These are phyloP conservation scores for Rhizopus delemar DNA, from an alignment of 371 early-diverging fungal species.

Conservation along the genomic window DNA sequence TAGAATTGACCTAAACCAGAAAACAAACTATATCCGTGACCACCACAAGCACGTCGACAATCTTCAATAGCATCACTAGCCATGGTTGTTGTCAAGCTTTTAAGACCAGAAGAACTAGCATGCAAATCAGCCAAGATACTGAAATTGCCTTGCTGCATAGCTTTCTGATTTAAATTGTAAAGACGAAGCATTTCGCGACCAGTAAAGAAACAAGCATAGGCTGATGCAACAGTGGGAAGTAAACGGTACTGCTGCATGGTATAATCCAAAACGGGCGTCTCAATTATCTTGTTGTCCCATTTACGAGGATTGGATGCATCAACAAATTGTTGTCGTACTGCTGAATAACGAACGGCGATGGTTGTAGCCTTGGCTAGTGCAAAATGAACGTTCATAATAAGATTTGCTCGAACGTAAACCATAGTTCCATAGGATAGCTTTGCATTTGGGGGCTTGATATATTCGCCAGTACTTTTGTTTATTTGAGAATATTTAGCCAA, in stretches of 20 bases:
- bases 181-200: conserved; percentile 63
- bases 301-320: conserved; percentile 51
- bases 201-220: conserved; percentile 74
- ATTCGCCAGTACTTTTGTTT: conserved; percentile 62
- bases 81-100: conserved; percentile 76
- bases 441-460: conserved; percentile 65
- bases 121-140: conserved; percentile 77
- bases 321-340: conserved; percentile 54
- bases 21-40: conserved; percentile 81
- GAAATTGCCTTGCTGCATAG: conserved; percentile 58
- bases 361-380: conserved; percentile 61
- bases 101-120: conserved; percentile 82
- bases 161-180: conserved; percentile 61
- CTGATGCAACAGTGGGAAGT: conserved; percentile 69
- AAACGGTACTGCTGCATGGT: conserved; percentile 77
- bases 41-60: conserved; percentile 74
- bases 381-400: conserved; percentile 53
- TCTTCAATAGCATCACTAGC: conserved; percentile 81
- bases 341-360: conserved; percentile 51
- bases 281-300: conserved; percentile 44
- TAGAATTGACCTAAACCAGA: conserved; percentile 77
- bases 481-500: conserved; percentile 80
- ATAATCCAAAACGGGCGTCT: conserved; percentile 78
- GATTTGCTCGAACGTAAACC: conserved; percentile 71
- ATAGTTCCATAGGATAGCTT: conserved; percentile 80